Base-by-base conservation (phyloP, 83 land plant genomes). In the Thuja plicata region DNA sequence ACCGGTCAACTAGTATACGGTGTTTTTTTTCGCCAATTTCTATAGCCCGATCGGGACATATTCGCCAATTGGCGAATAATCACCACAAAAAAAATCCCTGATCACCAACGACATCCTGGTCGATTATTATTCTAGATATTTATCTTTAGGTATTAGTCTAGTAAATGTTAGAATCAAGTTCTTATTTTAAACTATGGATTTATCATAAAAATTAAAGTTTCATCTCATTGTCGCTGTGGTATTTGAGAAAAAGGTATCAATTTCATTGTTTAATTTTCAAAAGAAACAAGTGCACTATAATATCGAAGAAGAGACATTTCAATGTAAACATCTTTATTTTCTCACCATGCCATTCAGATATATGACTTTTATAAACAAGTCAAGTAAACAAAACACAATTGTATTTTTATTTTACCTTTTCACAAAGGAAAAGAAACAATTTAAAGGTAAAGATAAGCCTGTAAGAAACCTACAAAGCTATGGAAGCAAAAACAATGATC, bases 371-470 rank as follows among this genome's bases (percentile, higher is more conserved):
- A 5, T 35, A 71, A 82, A 41, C 5, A 24, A 41, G 80, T 78
- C 50, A 16, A 88, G 87, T 83, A 78, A 71, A 85, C 88, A 76
- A 10, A 88, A 30, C 40, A 41, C 12, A 81, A 41, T 21, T 81
- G 54, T 46, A 12, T 82, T 82, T 12, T 46, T 83, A 83, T 45
- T 82, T 82, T 34, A 83, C 30, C 34, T 83, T 41, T 83, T 13
- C 32, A 46, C 34, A n/a, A 30, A 48, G 17, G 54, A 15, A 83
- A 48, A 30, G 55, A 27, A 45, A 48, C 85, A 83, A 9, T 12
- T 6, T 27, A 76, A 76, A 13, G 17, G 38, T 10, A 76, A 76
- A 35, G 38, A 76, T 27, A 76, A 76, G 38, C 40, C 19, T 12
- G 30, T 17, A 76, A 76, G 79, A 76, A 35, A 76, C 35, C 35